phyloP scores from a whole-genome alignment of 768 basidiomycete genomes.

The Naganishia friedmannii region DNA sequence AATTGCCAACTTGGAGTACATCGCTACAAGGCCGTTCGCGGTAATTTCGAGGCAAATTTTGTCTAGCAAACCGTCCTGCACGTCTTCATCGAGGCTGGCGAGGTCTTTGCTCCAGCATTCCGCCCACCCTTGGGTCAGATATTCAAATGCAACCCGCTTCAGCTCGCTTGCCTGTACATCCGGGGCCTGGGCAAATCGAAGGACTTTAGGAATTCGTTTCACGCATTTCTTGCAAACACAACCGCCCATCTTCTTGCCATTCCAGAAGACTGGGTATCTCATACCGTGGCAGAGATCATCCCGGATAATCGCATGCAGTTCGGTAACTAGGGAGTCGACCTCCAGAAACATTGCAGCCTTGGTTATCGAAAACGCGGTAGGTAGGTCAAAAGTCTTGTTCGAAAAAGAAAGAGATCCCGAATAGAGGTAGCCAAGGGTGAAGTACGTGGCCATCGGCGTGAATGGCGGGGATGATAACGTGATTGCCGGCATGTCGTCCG shows the following conservation, averaged over 20 bases:
- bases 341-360: conserved; percentile 76
- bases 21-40: conserved; percentile 61
- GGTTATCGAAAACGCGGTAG: conserved; percentile 85
- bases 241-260: conserved; percentile 63
- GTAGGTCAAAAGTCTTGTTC: conserved; percentile 85
- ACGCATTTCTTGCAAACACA: conserved; percentile 82
- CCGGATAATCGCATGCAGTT: conserved; percentile 76
- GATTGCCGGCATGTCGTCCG: conserved; percentile 49
- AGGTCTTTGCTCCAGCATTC: conserved; percentile 84
- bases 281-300: conserved; percentile 85
- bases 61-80: conserved; percentile 67
- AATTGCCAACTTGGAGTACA: conserved; percentile 58
- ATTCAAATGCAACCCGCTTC: conserved; percentile 69
- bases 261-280: conserved; percentile 65
- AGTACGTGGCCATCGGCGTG: conserved; percentile 88
- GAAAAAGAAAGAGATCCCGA: conserved; percentile 91
- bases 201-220: conserved; percentile 72
- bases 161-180: conserved; percentile 74
- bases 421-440: conserved; percentile 90
- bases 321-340: conserved; percentile 68
- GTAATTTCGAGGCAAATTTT: conserved; percentile 70
- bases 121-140: conserved; percentile 60
- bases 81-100: conserved; percentile 64
- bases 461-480: conserved; percentile 86
- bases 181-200: conserved; percentile 71